These are phyloP conservation scores for Roridomyces roridus DNA, from an alignment of 768 basidiomycete species.

Conservation along the genomic window DNA sequence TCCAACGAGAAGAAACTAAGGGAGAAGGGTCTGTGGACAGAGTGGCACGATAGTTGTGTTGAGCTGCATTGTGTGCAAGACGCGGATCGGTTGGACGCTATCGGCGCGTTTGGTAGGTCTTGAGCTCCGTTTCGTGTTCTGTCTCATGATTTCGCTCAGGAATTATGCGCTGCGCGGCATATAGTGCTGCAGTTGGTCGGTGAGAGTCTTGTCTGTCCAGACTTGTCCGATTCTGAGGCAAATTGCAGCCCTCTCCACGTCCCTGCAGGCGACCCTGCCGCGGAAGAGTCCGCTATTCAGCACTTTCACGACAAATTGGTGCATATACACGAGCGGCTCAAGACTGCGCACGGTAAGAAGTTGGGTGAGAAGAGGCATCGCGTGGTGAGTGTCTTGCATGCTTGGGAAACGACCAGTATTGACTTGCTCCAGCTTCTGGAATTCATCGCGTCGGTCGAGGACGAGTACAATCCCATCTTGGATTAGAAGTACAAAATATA, in stretches of 20 bases:
- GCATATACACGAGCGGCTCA: conserved; percentile 73
- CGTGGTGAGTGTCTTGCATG: conserved; percentile 41
- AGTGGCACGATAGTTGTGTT: conserved; percentile 14
- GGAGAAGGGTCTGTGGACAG: conserved; percentile 41
- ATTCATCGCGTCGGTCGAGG: conserved; percentile 64
- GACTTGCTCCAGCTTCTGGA: conserved; percentile 67
- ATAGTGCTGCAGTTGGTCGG: conserved; percentile 48
- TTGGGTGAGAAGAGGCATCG: conserved; percentile 58
- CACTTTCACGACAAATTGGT: conserved; percentile 91
- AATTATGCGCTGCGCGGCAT: conserved; percentile 59
- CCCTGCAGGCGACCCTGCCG: conserved; percentile 52
- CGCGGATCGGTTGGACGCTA: conserved; percentile 60
- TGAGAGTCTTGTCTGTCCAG: background rate
- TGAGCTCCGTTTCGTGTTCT: background rate
- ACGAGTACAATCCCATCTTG: conserved; percentile 47
- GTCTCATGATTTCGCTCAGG: conserved; percentile 31
- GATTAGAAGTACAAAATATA: background rate
- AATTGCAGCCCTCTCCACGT: conserved; percentile 52
- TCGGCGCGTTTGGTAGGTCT: conserved; percentile 56
- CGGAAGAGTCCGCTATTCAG: conserved; percentile 62
- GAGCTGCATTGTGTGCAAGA: conserved; percentile 27
- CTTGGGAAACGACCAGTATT: conserved; percentile 77
- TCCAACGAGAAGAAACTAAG: conserved; percentile 78
- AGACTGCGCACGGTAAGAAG: conserved; percentile 73
- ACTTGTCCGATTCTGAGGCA: background rate